These are phyloP conservation scores for Bertia moriformis DNA, from an alignment of 2,329 filamentous ascomycete species.

Conservation along the genomic window DNA sequence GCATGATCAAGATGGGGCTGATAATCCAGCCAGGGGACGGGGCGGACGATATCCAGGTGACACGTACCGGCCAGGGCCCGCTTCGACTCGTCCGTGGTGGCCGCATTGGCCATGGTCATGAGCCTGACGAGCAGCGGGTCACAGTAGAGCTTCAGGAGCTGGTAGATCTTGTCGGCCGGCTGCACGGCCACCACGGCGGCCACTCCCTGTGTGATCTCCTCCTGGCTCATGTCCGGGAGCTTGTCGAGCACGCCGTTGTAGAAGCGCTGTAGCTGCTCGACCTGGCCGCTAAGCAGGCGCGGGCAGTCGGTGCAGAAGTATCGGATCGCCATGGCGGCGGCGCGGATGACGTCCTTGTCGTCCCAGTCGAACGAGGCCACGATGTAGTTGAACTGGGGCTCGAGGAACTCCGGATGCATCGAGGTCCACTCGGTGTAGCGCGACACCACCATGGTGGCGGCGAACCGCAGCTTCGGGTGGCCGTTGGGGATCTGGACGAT, in stretches of 20 bases:
- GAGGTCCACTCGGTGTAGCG: constrained; percentile 97
- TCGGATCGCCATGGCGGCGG: constrained; percentile 84
- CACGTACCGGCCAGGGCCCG: constrained; percentile 67
- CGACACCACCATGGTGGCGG: constrained; percentile 92
- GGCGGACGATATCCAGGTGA: too few relatives aligned
- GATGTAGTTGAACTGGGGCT: constrained; percentile 89
- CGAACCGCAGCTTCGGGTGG: constrained; percentile 98
- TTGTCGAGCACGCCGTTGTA: constrained; percentile 81
- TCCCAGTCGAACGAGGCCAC: constrained; percentile 80
- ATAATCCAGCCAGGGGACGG: neutral
- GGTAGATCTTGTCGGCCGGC: constrained; percentile 65
- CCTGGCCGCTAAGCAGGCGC: constrained; percentile 68
- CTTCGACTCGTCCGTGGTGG: constrained; percentile 69
- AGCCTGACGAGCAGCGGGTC: constrained; percentile 77
- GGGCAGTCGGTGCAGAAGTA: constrained; percentile 96
- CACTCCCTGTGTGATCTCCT: constrained; percentile 92
- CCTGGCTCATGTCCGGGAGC: constrained; percentile 72
- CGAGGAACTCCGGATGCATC: constrained; percentile 78
- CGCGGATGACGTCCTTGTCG: constrained; percentile 80
- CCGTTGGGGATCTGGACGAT: constrained; percentile 84
- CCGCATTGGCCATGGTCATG: constrained; percentile 74
- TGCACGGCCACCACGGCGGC: constrained; percentile 82
- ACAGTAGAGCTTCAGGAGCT: constrained; percentile 79
- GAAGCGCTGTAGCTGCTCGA: constrained; percentile 76
- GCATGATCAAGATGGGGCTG: neutral